Base-by-base conservation (phyloP, 1,284 basidiomycete species). In the Sanghuangporus sanghuang region DNA sequence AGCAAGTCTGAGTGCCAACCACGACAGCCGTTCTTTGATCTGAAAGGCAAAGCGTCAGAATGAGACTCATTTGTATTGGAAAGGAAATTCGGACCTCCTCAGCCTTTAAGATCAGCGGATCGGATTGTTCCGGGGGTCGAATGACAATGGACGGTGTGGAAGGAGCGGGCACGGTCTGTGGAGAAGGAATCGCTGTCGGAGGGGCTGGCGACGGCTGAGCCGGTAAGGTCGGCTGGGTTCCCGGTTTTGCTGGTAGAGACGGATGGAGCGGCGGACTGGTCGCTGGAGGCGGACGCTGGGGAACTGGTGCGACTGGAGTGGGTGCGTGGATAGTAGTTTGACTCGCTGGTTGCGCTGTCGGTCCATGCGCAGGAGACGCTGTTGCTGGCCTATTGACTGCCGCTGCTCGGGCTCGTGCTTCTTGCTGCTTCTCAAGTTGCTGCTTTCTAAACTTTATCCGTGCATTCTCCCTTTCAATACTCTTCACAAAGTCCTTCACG, bases 1-100 rank as follows among this genome's bases (percentile, higher is more conserved):
- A 64, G 86, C 84, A 59, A 83, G 82, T 36, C 89, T 86, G 65
- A 92, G 80, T n/a, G 86, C 86, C n/a, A 92, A 78, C 89, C 89
- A 92, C 9, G 87, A 77, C 81, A 83, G 84, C 6, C 86, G 82
- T 67, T 86, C 81, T 69, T 90, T 91, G 72, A 83, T 86, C 89
- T 92, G 68, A 52, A 63, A 59, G 62, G 56, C 42, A 40, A 27
- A 46, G 32, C 50, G 38, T 35, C 16, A 63, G 57, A n/a, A 32
- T 12, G 23, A 38, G 49, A 42, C 32, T 42, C 59, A 27, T 50
- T 53, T 21, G 12, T 35, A 18, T 39, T 23, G 36, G 57, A 32
- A 32, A 61, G 23, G n/a, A 49, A 42, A 9, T 46, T 64, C 71
- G 67, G 71, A 87, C 87, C 73, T 90, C 87, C 76, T 89, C 87